Percentiles rank a stretch among this genome's conserved stretches.
Evolutionary conservation across 2,329 filamentous ascomycete species (phyloP).

Genomic region (Diplodia intermedia): DNA sequence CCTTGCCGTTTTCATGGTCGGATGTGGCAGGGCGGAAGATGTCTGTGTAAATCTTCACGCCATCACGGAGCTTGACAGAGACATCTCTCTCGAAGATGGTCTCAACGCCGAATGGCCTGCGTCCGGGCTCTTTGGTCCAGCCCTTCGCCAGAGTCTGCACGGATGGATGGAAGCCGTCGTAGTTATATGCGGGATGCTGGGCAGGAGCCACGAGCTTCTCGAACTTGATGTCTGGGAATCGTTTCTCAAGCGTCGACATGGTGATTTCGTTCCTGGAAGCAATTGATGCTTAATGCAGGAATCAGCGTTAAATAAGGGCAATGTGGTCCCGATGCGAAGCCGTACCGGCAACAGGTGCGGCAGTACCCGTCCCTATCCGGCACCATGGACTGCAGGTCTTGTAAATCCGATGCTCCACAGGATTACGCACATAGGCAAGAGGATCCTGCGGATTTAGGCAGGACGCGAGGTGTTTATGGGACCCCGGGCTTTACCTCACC

Average conservation of each 20-base stretch:
- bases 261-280: neutral
- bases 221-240: constrained; percentile 23
- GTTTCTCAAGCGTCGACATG: constrained; percentile 5
- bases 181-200: constrained; percentile 10
- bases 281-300: neutral
- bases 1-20: constrained; percentile 37
- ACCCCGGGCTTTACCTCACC: neutral
- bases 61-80: constrained; percentile 53
- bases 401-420: neutral
- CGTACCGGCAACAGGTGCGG: neutral
- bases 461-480: neutral
- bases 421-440: neutral
- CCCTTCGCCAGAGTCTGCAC: constrained; percentile 8
- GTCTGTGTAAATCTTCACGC: constrained; percentile 52
- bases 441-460: neutral
- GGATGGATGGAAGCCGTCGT: constrained; percentile 30
- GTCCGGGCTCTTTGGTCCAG: constrained; percentile 1
- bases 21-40: constrained; percentile 52
- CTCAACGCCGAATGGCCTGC: constrained; percentile 45
- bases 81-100: constrained; percentile 56
- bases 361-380: neutral
- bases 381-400: neutral
- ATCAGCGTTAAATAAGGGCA: neutral
- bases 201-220: constrained; percentile 4
- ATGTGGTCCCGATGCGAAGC: constrained; percentile 15